phyloP scores from a whole-genome alignment of 2,329 filamentous ascomycete species.

The Sporothrix mexicana region DNA sequence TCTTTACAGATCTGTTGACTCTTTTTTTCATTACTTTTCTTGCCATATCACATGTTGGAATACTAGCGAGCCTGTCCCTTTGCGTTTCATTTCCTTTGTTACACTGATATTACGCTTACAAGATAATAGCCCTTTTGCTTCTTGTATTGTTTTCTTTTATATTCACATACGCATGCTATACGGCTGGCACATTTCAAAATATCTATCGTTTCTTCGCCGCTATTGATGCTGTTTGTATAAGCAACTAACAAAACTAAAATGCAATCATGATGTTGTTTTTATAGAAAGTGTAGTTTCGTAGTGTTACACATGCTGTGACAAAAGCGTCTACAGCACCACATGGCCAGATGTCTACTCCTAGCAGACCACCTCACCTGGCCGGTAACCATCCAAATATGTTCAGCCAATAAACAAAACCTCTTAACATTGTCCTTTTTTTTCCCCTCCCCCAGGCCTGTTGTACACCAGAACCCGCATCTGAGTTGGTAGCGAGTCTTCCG shows the following conservation, averaged over 20 bases:
- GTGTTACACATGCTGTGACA: constrained; percentile 18
- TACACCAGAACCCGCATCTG: no score
- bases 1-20: background rate
- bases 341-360: background rate
- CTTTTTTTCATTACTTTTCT: background rate
- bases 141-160: background rate
- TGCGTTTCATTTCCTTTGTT: background rate
- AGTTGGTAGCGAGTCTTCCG: no score
- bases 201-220: background rate
- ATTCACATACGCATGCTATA: background rate
- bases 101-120: background rate
- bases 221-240: background rate
- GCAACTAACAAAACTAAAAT: background rate
- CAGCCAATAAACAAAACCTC: background rate
- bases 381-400: background rate
- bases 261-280: constrained; percentile 13
- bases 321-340: background rate
- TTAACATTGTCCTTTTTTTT: background rate
- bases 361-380: background rate
- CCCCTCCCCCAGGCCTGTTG: background rate
- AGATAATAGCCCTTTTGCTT: constrained; percentile 1
- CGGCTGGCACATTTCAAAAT: background rate
- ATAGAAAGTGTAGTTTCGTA: background rate
- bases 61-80: background rate
- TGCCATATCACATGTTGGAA: constrained; percentile 11